Conservation (phyloP, 768 basidiomycete species). For the Lenzites betulinus region DNA sequence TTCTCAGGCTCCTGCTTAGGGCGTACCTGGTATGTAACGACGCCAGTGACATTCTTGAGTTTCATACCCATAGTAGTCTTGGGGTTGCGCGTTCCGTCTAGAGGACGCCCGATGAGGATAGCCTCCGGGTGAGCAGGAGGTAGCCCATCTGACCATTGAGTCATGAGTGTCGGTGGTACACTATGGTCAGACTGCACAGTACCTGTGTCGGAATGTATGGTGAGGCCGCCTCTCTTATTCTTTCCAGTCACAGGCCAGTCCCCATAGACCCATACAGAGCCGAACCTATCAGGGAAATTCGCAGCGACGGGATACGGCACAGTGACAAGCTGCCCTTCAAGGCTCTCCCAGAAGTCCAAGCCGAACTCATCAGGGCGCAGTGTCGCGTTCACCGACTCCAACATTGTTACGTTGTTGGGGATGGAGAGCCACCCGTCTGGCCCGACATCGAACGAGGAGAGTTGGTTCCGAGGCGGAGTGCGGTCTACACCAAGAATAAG, state of each 20-base stretch:
- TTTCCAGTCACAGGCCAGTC: conserved; percentile 57
- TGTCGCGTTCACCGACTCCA: conserved; percentile 48
- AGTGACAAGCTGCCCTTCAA: conserved; percentile 59
- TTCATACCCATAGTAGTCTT: conserved; percentile 46
- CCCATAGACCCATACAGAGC: conserved; percentile 62
- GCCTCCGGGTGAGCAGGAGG: conserved; percentile 62
- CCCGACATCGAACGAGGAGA: conserved; percentile 53
- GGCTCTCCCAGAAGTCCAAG: conserved; percentile 65
- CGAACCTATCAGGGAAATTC: conserved; percentile 53
- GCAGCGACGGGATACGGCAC: conserved; percentile 49
- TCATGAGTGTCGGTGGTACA: too few relatives aligned
- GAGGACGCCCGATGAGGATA: conserved; percentile 52
- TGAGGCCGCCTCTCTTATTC: conserved; percentile 58
- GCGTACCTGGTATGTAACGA: conserved; percentile 52
- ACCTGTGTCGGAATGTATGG: conserved; percentile 46
- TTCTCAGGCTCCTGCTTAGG: not conserved
- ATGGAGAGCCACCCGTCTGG: conserved; percentile 56
- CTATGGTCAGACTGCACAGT: too few relatives aligned
- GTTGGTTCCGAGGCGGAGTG: conserved; percentile 50
- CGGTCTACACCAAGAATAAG: conserved; percentile 55
- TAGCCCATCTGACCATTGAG: conserved; percentile 37
- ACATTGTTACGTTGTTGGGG: conserved; percentile 52
- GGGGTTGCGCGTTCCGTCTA: conserved; percentile 57
- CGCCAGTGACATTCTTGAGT: conserved; percentile 54
- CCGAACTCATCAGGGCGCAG: conserved; percentile 55